These are phyloP conservation scores for Penicillium herquei DNA, from an alignment of 495 filamentous ascomycete genomes.

Conservation along the genomic window DNA sequence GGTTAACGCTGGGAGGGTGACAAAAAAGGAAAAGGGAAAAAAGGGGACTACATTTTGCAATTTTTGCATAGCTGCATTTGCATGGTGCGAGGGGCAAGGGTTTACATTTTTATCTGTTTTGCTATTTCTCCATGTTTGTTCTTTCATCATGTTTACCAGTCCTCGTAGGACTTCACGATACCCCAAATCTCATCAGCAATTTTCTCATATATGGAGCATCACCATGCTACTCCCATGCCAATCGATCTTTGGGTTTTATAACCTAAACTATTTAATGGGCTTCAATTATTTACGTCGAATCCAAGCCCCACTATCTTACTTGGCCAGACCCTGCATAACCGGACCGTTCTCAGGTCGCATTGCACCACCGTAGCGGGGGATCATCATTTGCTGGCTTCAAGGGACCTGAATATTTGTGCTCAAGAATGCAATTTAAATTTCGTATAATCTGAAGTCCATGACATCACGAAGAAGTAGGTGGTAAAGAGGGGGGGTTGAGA, in stretches of 20 bases:
- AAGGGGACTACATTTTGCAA: neutral
- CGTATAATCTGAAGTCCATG: neutral
- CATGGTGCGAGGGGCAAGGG: conserved; percentile 3
- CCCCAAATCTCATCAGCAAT: neutral
- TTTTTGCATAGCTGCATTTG: conserved; percentile 12
- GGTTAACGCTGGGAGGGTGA: conserved; percentile 21
- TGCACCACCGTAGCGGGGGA: neutral
- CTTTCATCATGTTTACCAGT: conserved; percentile 2
- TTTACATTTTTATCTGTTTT: conserved; percentile 4
- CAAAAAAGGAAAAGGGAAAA: neutral
- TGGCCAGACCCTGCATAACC: conserved; percentile 12
- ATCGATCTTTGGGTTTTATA: neutral
- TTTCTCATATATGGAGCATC: neutral
- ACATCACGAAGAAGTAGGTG: neutral
- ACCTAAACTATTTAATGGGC: too few relatives aligned
- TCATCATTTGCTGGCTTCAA: neutral
- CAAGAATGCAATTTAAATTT: neutral
- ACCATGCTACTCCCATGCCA: too few relatives aligned
- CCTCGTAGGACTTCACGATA: neutral
- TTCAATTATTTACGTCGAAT: neutral
- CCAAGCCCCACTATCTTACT: neutral
- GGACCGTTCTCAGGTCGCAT: conserved; percentile 1
- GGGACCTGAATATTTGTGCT: neutral
- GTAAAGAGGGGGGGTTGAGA: neutral
- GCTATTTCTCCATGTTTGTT: conserved; percentile 6